These are phyloP conservation scores for Endoconidiophora polonica DNA, from an alignment of 2,329 filamentous ascomycete genomes.

Conservation along the genomic window DNA sequence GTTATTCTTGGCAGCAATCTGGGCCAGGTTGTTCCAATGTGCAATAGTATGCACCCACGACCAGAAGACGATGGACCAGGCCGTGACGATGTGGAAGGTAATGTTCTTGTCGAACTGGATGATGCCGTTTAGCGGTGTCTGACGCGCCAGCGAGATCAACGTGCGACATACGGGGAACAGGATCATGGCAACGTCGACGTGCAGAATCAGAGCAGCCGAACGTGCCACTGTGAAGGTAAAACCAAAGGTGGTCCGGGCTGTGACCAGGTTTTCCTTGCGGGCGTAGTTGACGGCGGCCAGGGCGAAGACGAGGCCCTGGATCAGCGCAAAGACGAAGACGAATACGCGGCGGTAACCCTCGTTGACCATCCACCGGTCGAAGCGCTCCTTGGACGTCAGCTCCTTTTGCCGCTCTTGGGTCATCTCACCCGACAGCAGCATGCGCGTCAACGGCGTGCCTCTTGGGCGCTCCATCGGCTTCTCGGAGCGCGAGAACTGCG, in stretches of 20 bases:
- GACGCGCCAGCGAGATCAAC: conserved; percentile 62
- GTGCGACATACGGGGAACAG: conserved; percentile 72
- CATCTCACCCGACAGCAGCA: conserved; percentile 72
- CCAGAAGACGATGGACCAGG: conserved; percentile 80
- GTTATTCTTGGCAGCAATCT: conserved; percentile 56
- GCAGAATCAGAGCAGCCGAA: conserved; percentile 58
- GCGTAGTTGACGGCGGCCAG: conserved; percentile 70
- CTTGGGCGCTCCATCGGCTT: conserved; percentile 48
- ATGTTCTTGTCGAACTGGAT: conserved; percentile 85
- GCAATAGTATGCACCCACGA: conserved; percentile 75
- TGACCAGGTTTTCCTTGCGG: conserved; percentile 56
- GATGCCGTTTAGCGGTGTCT: conserved; percentile 70
- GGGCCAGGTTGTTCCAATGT: conserved; percentile 76
- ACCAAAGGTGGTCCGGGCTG: conserved; percentile 51
- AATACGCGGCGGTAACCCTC: conserved; percentile 70
- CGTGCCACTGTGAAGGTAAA: conserved; percentile 62
- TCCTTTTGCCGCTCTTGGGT: conserved; percentile 55
- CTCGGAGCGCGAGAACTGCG: conserved; percentile 12
- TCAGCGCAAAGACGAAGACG: conserved; percentile 55
- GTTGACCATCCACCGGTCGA: conserved; percentile 80
- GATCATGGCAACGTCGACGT: conserved; percentile 66
- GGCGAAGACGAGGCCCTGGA: conserved; percentile 61
- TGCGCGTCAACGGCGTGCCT: conserved; percentile 69
- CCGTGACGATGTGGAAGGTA: conserved; percentile 70
- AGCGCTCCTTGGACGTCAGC: conserved; percentile 51